Percentiles rank a stretch among this genome's conserved stretches.
Conservation (phyloP, 805 yeast species). For the Monosporozyma yasuniensis region DNA sequence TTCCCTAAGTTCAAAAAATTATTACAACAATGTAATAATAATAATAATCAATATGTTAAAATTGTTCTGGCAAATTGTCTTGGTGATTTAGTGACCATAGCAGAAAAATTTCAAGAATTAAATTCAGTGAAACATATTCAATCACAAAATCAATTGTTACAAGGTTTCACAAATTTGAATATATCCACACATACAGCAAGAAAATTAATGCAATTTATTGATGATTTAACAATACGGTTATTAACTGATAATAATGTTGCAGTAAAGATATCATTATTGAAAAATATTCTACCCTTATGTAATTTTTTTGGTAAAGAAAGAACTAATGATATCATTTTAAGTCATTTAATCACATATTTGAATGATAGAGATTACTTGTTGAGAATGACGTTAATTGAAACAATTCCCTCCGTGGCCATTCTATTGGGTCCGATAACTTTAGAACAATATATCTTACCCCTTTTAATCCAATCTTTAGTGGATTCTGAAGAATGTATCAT, state of each 20-base stretch:
- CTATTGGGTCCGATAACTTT: constrained; percentile 73
- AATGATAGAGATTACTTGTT: constrained; percentile 68
- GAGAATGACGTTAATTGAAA: constrained; percentile 59
- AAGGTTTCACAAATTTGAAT: constrained; percentile 13
- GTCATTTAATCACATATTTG: constrained; percentile 84
- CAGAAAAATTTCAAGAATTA: constrained; percentile 57
- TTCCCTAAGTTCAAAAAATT: constrained; percentile 56
- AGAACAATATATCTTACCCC: constrained; percentile 82
- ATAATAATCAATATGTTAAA: constrained; percentile 40
- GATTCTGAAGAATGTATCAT: constrained; percentile 82
- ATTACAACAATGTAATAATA: constrained; percentile 33
- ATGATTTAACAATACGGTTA: constrained; percentile 51
- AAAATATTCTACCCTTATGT: constrained; percentile 69
- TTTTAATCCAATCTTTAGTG: constrained; percentile 70
- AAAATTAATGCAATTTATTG: constrained; percentile 38
- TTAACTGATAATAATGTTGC: constrained; percentile 59
- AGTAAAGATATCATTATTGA: constrained; percentile 62
- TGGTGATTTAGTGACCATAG: constrained; percentile 59
- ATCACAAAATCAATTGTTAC: constrained; percentile 6
- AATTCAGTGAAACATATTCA: constrained; percentile 27
- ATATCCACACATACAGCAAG: constrained; percentile 15
- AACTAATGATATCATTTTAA: constrained; percentile 78
- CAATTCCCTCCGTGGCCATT: constrained; percentile 65
- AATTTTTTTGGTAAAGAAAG: constrained; percentile 77
- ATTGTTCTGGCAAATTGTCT: constrained; percentile 64